Conservation (phyloP, 805 yeast species). For the Cyberlindnera xylosilytica region DNA sequence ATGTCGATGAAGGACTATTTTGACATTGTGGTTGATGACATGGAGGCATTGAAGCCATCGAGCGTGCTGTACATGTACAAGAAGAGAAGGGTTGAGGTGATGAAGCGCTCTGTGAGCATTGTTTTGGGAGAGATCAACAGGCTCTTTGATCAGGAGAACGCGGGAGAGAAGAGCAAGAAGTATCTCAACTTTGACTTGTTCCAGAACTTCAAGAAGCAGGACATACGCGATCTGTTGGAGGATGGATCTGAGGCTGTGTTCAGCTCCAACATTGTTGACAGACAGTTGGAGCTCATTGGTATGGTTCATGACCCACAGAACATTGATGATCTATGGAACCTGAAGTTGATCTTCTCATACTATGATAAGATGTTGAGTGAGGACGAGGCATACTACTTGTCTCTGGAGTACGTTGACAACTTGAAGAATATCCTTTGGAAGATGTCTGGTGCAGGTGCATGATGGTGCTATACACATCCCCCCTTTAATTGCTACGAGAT, state of each 20-base stretch:
- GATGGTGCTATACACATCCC: no score
- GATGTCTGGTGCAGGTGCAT: no score
- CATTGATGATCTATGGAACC: constrained; percentile 60
- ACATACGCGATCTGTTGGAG: constrained; percentile 18
- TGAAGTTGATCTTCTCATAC: constrained; percentile 58
- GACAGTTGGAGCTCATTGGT: constrained; percentile 47
- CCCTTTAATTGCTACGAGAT: no score
- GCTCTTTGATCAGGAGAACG: constrained; percentile 15
- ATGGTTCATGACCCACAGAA: constrained; percentile 40
- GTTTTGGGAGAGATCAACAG: constrained; percentile 22
- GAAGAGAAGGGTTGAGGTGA: constrained; percentile 29
- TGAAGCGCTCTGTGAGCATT: constrained; percentile 35
- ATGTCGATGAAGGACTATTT: constrained; percentile 49
- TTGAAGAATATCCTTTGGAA: constrained; percentile 45
- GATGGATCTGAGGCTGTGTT: constrained; percentile 10
- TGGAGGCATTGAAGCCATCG: constrained; percentile 30
- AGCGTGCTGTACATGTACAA: constrained; percentile 46
- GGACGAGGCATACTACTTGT: constrained; percentile 39
- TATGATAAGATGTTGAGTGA: constrained; percentile 42
- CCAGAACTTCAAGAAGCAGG: constrained; percentile 17
- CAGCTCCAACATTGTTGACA: constrained; percentile 49
- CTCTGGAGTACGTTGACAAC: constrained; percentile 49
- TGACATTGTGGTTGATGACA: constrained; percentile 41
- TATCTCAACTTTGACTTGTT: constrained; percentile 16
- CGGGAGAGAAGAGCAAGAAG: constrained; percentile 2